Conservation (phyloP, 129 eudicot species). For the Tanacetum coccineum region DNA sequence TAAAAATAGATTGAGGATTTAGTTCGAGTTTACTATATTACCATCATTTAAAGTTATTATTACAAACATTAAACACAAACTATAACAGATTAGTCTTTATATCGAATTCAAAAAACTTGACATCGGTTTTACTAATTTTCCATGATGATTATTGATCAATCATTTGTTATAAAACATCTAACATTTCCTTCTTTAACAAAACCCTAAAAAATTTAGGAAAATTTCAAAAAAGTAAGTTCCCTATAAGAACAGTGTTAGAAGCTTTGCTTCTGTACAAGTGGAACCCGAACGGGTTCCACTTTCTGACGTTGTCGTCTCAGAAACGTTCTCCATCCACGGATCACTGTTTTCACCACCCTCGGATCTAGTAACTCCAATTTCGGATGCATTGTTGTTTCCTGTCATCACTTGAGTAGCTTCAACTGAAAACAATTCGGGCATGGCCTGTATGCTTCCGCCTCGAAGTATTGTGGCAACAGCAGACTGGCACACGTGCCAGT, state of each 20-base stretch:
- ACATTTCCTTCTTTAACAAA: too few relatives aligned
- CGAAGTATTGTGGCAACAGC: conserved; percentile 70
- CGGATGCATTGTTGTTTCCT: conserved; percentile 18
- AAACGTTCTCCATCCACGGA: conserved; percentile 30
- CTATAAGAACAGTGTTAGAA: conserved; percentile 38
- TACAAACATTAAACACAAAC: too few relatives aligned
- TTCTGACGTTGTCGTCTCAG: conserved; percentile 56
- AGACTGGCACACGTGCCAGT: conserved; percentile 70
- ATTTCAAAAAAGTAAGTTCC: neutral
- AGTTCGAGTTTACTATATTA: too few relatives aligned
- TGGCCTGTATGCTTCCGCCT: conserved; percentile 45
- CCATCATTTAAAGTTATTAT: too few relatives aligned
- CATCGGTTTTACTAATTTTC: too few relatives aligned
- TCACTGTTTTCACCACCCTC: conserved; percentile 21
- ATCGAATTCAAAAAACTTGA: too few relatives aligned
- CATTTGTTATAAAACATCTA: too few relatives aligned
- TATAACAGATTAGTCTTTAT: too few relatives aligned
- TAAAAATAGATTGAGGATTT: too few relatives aligned
- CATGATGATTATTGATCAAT: too few relatives aligned
- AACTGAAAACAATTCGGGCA: conserved; percentile 22
- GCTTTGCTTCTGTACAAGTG: conserved; percentile 35
- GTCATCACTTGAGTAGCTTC: conserved; percentile 3
- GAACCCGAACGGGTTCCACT: conserved; percentile 28
- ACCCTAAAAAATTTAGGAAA: neutral
- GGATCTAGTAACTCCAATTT: conserved; percentile 5